Conservation (phyloP, 495 filamentous ascomycete species). For the Apodospora peruviana region DNA sequence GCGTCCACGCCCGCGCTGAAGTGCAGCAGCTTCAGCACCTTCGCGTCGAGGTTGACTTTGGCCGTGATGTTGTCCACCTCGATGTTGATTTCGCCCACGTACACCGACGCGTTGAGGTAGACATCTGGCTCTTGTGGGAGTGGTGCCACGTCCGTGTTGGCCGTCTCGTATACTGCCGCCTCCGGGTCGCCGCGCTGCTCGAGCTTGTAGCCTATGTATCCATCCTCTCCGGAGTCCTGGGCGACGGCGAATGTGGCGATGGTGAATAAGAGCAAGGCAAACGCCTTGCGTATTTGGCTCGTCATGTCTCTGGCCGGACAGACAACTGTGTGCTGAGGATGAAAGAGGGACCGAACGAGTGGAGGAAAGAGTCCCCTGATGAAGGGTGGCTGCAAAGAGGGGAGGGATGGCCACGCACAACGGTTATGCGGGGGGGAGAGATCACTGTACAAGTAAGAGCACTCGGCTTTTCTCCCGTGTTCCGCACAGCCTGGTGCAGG, state of each 20-base stretch:
- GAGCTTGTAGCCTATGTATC: slow-evolving; percentile 52
- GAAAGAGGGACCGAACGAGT: slow-evolving; percentile 6
- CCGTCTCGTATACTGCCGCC: slow-evolving; percentile 45
- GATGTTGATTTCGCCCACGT: slow-evolving; percentile 48
- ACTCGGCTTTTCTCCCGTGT: no score
- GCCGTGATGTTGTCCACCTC: slow-evolving; percentile 52
- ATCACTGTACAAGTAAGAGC: slow-evolving; percentile 9
- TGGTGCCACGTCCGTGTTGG: slow-evolving; percentile 36
- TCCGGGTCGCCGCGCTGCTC: slow-evolving; percentile 42
- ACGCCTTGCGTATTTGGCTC: slow-evolving; percentile 17
- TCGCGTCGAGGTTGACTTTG: slow-evolving; percentile 53
- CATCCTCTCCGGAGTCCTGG: slow-evolving; percentile 14
- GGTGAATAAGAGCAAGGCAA: slow-evolving; percentile 22
- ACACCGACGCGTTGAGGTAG: slow-evolving; percentile 49
- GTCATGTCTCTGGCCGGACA: slow-evolving; percentile 13
- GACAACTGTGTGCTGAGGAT: neutral
- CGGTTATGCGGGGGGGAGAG: slow-evolving; percentile 2
- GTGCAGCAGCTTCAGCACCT: slow-evolving; percentile 48
- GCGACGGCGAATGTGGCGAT: slow-evolving; percentile 2
- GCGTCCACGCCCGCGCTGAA: slow-evolving; percentile 54
- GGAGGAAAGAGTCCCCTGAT: neutral
- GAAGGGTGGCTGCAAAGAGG: neutral
- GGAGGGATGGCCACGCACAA: neutral
- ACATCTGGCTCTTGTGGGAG: slow-evolving; percentile 44
- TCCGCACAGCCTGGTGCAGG: no score